A percentile compares a stretch with the other conserved stretches of the same genome.
Conservation (phyloP, 1,284 basidiomycete species). For the Tetrapyrgos nigripes region DNA sequence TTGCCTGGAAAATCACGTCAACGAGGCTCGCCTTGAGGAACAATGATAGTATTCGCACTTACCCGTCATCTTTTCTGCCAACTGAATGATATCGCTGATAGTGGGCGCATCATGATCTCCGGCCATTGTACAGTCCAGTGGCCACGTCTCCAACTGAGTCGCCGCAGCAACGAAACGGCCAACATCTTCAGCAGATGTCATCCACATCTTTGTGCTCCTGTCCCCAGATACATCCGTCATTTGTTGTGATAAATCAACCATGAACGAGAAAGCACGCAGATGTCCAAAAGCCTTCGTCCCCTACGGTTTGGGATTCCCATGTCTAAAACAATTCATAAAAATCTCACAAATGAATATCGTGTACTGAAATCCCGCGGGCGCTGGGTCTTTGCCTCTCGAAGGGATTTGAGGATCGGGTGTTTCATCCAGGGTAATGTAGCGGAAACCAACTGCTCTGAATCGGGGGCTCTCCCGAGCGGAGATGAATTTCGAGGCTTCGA, state of each 20-base stretch:
- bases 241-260: constrained; percentile 4
- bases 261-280: constrained; percentile 1
- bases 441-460: constrained; percentile 4
- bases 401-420: constrained; percentile 1
- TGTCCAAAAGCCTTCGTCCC: constrained; percentile 5
- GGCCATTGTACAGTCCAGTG: constrained; percentile 6
- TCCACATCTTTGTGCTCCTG: constrained; percentile 2
- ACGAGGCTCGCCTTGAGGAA: background rate
- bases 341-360: constrained; percentile 9
- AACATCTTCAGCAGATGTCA: constrained; percentile 10
- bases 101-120: constrained; percentile 1
- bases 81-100: constrained; percentile 1
- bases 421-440: constrained; percentile 10
- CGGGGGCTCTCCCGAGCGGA: constrained; percentile 4
- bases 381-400: constrained; percentile 12
- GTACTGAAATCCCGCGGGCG: constrained; percentile 8
- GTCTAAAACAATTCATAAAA: constrained; percentile 11
- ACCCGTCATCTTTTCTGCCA: constrained; percentile 1
- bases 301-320: constrained; percentile 4
- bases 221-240: constrained; percentile 14
- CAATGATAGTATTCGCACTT: background rate
- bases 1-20: background rate
- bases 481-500: constrained; percentile 1
- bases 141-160: constrained; percentile 10
- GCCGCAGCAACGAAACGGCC: constrained; percentile 12